Conservation (phyloP, 345 rosid species). For the Linum tenue region DNA sequence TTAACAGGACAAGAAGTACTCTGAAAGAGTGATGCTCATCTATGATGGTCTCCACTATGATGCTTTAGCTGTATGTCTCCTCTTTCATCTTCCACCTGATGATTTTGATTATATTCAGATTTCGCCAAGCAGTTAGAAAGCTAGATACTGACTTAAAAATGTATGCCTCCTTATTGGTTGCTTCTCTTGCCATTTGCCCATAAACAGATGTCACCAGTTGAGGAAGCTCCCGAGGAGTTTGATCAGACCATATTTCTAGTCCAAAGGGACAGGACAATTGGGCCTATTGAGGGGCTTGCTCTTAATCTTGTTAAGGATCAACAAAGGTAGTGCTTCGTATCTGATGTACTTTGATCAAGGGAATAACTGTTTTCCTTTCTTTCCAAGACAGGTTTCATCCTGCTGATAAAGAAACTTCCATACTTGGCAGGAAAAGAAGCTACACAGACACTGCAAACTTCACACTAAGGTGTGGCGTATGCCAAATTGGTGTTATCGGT, state of each 20-base stretch:
- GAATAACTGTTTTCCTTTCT: background rate
- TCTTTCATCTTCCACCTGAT: conserved; percentile 10
- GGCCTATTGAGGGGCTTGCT: conserved; percentile 46
- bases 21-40: conserved; percentile 79
- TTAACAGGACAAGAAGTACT: conserved; percentile 54
- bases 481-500: conserved; percentile 85
- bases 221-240: conserved; percentile 84
- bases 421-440: conserved; percentile 55
- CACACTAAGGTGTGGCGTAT: conserved; percentile 85
- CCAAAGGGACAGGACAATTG: conserved; percentile 47
- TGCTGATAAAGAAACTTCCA: background rate
- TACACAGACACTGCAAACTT: conserved; percentile 76
- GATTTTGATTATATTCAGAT: background rate
- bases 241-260: conserved; percentile 76
- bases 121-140: background rate
- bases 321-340: conserved; percentile 44
- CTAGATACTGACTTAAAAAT: background rate
- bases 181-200: background rate
- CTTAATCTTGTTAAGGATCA: conserved; percentile 63
- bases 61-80: conserved; percentile 66
- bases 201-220: conserved; percentile 64
- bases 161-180: background rate
- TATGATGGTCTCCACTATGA: conserved; percentile 97
- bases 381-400: background rate
- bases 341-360: background rate